Percentiles rank a stretch among this genome's conserved stretches.
Conservation (phyloP, 1,284 basidiomycete genomes). For the Ceratobasidium papillatum region DNA sequence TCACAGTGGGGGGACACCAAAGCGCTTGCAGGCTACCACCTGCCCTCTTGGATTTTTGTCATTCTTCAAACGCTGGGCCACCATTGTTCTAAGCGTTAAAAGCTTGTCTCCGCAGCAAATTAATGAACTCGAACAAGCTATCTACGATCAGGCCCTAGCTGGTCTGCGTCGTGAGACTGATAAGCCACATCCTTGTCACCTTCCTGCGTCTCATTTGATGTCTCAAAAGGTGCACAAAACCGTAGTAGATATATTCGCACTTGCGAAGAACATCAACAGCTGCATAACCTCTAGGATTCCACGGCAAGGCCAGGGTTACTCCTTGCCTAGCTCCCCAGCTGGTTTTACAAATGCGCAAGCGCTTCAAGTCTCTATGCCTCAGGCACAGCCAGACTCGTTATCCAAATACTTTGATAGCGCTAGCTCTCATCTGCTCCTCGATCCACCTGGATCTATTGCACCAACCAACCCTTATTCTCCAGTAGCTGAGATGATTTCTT, state of each 20-base stretch:
- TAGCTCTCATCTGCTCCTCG: background rate
- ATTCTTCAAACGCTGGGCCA: background rate
- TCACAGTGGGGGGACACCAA: background rate
- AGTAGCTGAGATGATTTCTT: background rate
- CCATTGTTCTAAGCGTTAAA: background rate
- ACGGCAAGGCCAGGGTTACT: background rate
- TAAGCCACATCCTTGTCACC: background rate
- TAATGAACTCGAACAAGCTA: background rate
- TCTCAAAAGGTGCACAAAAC: background rate
- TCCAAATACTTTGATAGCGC: background rate
- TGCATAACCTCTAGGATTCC: background rate
- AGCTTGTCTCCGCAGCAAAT: background rate
- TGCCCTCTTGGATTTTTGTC: background rate
- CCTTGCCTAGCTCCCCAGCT: background rate
- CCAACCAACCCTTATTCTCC: background rate
- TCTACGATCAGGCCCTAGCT: background rate
- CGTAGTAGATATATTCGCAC: background rate
- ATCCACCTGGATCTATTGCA: background rate
- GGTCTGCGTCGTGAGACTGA: background rate
- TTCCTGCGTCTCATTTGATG: background rate
- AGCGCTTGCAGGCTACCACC: background rate
- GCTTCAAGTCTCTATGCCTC: background rate
- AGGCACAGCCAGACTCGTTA: background rate
- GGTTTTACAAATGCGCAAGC: background rate
- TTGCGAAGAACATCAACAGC: background rate